Conservation (phyloP, 2,329 filamentous ascomycete genomes). For the Fusarium sp. region DNA sequence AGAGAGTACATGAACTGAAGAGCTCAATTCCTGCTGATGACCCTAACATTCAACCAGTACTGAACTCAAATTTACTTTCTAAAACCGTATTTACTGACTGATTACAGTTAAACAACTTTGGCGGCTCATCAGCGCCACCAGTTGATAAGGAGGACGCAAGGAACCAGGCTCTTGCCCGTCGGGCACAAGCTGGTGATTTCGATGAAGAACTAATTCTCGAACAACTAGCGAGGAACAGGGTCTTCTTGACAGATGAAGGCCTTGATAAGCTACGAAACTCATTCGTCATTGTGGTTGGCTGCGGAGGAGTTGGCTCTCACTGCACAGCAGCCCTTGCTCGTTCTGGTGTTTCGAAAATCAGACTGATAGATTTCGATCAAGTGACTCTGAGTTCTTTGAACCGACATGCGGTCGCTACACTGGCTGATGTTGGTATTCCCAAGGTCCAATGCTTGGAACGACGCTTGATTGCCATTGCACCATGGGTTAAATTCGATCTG, state of each 20-base stretch:
- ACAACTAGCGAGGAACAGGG: conserved; percentile 90
- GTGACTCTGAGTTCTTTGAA: conserved; percentile 95
- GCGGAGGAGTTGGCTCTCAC: conserved; percentile 95
- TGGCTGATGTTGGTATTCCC: conserved; percentile 90
- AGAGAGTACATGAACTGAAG: conserved; percentile 66
- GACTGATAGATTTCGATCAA: conserved; percentile 96
- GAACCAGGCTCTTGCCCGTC: conserved; percentile 65
- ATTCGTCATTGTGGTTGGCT: conserved; percentile 90
- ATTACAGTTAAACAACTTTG: conserved; percentile 68
- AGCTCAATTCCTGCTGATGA: conserved; percentile 61
- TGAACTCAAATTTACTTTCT: neutral
- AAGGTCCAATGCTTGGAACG: conserved; percentile 88
- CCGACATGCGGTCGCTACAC: conserved; percentile 92
- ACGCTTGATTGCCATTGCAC: conserved; percentile 84
- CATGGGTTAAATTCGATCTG: conserved; percentile 92
- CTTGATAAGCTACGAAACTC: conserved; percentile 80
- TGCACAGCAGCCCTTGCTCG: conserved; percentile 85
- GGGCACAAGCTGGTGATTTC: conserved; percentile 71
- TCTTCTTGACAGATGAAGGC: conserved; percentile 86
- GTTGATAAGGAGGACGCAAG: conserved; percentile 69
- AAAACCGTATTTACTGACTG: conserved; percentile 11
- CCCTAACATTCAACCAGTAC: conserved; percentile 35
- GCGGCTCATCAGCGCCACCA: conserved; percentile 58
- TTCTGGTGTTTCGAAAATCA: conserved; percentile 86
- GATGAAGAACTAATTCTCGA: conserved; percentile 88